Evolutionary conservation across 805 yeast genomes (phyloP).

Genomic region (Martiniozyma abietophila): DNA sequence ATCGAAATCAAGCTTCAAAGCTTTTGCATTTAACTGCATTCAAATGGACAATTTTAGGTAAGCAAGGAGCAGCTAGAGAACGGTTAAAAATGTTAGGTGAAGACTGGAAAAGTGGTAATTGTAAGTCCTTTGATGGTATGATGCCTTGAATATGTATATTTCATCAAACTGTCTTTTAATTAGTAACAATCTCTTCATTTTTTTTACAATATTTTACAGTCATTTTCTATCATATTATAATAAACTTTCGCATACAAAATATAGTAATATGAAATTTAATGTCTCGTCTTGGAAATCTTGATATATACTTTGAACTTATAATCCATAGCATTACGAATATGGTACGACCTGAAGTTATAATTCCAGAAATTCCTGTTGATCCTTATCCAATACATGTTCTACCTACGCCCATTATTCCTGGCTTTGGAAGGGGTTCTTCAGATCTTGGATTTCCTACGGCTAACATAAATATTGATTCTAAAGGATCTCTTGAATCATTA

Average conservation of each 20-base stretch:
- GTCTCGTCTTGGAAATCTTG: too few relatives aligned
- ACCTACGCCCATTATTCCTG: slow-evolving; percentile 50
- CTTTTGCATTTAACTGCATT: slow-evolving; percentile 37
- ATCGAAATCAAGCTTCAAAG: slow-evolving; percentile 65
- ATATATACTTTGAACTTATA: too few relatives aligned
- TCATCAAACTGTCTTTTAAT: too few relatives aligned
- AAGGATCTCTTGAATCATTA: slow-evolving; percentile 32
- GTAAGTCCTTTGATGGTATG: too few relatives aligned
- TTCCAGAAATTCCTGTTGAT: slow-evolving; percentile 32
- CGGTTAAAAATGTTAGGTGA: slow-evolving; percentile 71
- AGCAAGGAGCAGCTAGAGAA: slow-evolving; percentile 66
- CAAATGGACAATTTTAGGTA: slow-evolving; percentile 45
- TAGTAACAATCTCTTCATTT: too few relatives aligned
- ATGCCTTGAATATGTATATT: too few relatives aligned
- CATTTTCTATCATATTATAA: too few relatives aligned
- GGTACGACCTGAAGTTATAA: slow-evolving; percentile 32
- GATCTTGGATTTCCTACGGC: slow-evolving; percentile 96
- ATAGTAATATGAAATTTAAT: too few relatives aligned
- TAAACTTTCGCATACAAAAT: too few relatives aligned
- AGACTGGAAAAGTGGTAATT: slow-evolving; percentile 50
- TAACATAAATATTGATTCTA: slow-evolving; percentile 56
- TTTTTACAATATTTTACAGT: too few relatives aligned
- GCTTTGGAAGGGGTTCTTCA: slow-evolving; percentile 93
- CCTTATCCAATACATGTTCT: slow-evolving; percentile 42
- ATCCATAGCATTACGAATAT: too few relatives aligned